Conservation (phyloP, 1,284 basidiomycete species). For the Ustilago crameri region DNA sequence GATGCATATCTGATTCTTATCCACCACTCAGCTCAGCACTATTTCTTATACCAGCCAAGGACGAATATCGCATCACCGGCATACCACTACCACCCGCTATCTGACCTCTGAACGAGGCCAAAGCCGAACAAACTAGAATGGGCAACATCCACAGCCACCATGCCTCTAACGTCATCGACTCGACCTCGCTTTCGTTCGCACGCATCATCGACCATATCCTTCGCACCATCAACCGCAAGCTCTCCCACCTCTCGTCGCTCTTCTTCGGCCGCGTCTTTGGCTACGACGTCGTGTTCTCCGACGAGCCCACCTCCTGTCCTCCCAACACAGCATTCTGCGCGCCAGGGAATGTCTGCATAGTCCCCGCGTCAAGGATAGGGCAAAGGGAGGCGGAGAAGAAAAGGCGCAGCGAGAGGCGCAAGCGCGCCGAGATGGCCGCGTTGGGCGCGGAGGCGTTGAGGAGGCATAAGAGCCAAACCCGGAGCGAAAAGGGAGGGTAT, state of each 20-base stretch:
- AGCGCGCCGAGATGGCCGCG: conserved; percentile 37
- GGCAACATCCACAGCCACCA: conserved; percentile 24
- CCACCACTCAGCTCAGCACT: too few species aligned
- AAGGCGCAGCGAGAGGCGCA: conserved; percentile 32
- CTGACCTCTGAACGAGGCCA: not conserved
- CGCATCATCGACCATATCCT: conserved; percentile 23
- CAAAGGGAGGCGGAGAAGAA: conserved; percentile 27
- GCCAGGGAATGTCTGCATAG: conserved; percentile 38
- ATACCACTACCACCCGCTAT: not conserved
- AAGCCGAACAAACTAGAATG: conserved; percentile 9
- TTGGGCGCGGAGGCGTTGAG: conserved; percentile 12
- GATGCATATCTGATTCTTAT: too few species aligned
- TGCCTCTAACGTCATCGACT: conserved; percentile 23
- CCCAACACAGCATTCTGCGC: conserved; percentile 11
- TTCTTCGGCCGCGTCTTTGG: conserved; percentile 34
- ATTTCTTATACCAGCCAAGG: too few species aligned
- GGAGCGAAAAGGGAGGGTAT: not conserved
- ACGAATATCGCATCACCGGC: too few species aligned
- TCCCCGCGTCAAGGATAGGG: conserved; percentile 17
- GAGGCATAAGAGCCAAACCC: conserved; percentile 3
- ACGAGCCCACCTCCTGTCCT: not conserved
- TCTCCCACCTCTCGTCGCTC: conserved; percentile 20
- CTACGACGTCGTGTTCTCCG: conserved; percentile 30
- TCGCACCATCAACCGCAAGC: conserved; percentile 29
- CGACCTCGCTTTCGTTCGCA: conserved; percentile 23